Percentiles rank a stretch among this genome's conserved stretches.
Evolutionary conservation across 257 asterid genomes (phyloP).

Genomic region (Capsicum baccatum): DNA sequence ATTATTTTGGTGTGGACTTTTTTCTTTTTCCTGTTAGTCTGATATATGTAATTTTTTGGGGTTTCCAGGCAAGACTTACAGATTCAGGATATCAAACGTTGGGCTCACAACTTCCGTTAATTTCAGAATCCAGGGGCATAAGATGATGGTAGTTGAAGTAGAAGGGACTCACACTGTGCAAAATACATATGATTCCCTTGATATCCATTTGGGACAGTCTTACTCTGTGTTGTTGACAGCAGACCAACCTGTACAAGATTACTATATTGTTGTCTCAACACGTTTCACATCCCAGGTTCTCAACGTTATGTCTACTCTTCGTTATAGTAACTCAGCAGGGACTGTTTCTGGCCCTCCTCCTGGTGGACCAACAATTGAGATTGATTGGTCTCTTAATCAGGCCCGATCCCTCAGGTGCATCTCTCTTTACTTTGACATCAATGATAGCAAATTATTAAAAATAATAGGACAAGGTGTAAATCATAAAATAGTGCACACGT

Average conservation of each 20-base stretch:
- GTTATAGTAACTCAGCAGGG: slow-evolving; percentile 40
- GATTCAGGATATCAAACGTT: slow-evolving; percentile 44
- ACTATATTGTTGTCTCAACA: slow-evolving; percentile 36
- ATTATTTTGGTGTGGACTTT: neutral
- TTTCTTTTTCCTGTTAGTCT: neutral
- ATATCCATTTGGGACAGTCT: slow-evolving; percentile 47
- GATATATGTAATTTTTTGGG: neutral
- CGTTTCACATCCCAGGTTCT: slow-evolving; percentile 44
- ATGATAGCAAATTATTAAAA: neutral
- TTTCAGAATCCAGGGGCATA: slow-evolving; percentile 49
- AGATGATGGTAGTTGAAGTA: slow-evolving; percentile 41
- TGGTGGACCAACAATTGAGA: slow-evolving; percentile 44
- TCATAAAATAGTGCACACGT: no score
- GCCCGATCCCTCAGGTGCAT: slow-evolving; percentile 40
- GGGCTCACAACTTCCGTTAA: slow-evolving; percentile 41
- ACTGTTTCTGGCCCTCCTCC: slow-evolving; percentile 44
- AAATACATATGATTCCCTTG: slow-evolving; percentile 42
- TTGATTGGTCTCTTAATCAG: slow-evolving; percentile 44
- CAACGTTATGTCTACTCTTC: slow-evolving; percentile 39
- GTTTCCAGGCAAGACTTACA: slow-evolving; percentile 42
- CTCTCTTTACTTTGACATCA: neutral
- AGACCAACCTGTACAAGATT: slow-evolving; percentile 46
- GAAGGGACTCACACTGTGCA: slow-evolving; percentile 46
- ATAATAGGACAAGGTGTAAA: no score
- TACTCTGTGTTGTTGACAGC: slow-evolving; percentile 41